Base-by-base conservation (phyloP, 306 rosid genomes). In the Glycine latifolia region DNA sequence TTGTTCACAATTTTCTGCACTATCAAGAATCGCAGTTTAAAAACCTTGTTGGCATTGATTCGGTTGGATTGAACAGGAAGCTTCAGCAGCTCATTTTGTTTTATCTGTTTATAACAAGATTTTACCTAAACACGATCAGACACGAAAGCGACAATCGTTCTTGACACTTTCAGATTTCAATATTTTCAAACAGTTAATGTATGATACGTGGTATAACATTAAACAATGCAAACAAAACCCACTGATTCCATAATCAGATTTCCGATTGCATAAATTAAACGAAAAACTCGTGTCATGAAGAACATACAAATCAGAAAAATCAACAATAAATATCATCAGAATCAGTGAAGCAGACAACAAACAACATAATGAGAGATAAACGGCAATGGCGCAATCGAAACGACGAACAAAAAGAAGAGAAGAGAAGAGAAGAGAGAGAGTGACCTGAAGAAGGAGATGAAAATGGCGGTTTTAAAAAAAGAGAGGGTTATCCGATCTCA, bases 381-480 rank as follows among this genome's bases (percentile, higher is more conserved):
- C 35, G 33, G 11, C 2, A 26, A 15, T 20, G 26, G 26, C 8
- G 1, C 4, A 49, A 66, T 8, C 9, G 15, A 16, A 59, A 65
- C 9, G 26, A 3, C 10, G 48, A 37, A 35, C 20, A 17, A 7
- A 5, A 39, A 4, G 33, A 31, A 35, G 37, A 65, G 17, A 10
- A 60, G 56, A 52, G 50, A 20, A 20, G 20, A 60, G 56, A 52
- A 44, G 1, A 20, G 20, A 54, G 81, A 67, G 60, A 67, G 52
- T 46, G 54, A 89, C 90, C 91, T 87, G 79, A 78, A 78, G 81
- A 79, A 50, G 33, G 49, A 43, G 72, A 39, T 7, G 76, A 59
- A 43, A 67, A 39, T 11, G 76, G 76, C 31, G 82, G 59, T 66
- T 11, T 11, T 50, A 35, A 48, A 73, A 50, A 63, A 12, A 63